Evolutionary conservation across 2,329 filamentous ascomycete species (phyloP).

Genomic region (Aureobasidium sp.): DNA sequence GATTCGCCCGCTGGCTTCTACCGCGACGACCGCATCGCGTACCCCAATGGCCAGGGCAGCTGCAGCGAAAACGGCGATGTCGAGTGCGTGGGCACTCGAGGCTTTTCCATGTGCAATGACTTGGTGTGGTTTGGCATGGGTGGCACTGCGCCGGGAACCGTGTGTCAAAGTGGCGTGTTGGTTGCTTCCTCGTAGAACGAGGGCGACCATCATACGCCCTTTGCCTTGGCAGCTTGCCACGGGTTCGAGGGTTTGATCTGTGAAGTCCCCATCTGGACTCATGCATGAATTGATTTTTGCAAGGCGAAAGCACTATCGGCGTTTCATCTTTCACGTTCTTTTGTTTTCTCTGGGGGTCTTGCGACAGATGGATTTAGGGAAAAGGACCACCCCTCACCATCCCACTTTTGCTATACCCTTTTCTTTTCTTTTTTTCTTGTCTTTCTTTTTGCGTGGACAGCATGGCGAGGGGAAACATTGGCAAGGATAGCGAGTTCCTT

Average conservation of each 20-base stretch:
- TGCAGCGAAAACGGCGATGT: conserved; percentile 22
- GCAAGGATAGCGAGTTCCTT: neutral
- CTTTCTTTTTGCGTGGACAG: neutral
- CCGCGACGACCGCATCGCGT: conserved; percentile 26
- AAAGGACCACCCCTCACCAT: neutral
- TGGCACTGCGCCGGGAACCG: conserved; percentile 22
- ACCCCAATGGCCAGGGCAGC: conserved; percentile 20
- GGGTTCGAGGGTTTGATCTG: neutral
- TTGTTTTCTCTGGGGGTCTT: neutral
- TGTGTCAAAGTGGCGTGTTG: conserved; percentile 21
- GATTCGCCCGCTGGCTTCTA: conserved; percentile 21
- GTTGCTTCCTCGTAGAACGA: conserved; percentile 14
- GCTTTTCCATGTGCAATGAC: conserved; percentile 26
- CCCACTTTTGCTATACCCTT: neutral
- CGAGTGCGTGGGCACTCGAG: conserved; percentile 21
- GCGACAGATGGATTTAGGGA: neutral
- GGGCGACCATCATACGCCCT: neutral
- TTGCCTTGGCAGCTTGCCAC: neutral
- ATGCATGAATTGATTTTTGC: too few relatives aligned
- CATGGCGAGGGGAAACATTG: neutral
- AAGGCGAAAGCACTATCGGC: too few relatives aligned
- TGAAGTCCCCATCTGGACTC: neutral
- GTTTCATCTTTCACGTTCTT: too few relatives aligned
- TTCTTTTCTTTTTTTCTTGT: neutral
- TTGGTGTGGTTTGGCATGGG: conserved; percentile 27